These are phyloP conservation scores for Xerocomellus chrysenteron DNA, from an alignment of 768 basidiomycete genomes.

Conservation along the genomic window DNA sequence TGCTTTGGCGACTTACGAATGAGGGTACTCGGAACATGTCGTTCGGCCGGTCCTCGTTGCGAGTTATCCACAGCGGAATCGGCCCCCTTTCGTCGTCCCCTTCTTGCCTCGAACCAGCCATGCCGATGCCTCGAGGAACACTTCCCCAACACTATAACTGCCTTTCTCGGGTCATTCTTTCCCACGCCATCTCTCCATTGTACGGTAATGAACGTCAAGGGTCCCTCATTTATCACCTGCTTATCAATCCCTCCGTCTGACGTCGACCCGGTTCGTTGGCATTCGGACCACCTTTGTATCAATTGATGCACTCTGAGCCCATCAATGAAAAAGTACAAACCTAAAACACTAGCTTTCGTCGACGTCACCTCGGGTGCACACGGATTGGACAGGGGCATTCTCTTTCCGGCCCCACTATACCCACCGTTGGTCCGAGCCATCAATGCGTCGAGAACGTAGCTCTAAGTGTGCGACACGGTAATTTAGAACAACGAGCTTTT, in stretches of 20 bases:
- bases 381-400: constrained; percentile 3
- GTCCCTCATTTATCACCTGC: neutral
- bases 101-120: constrained; percentile 15
- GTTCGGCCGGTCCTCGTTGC: constrained; percentile 27
- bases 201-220: constrained; percentile 25
- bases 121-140: constrained; percentile 32
- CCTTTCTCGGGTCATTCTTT: constrained; percentile 12
- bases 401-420: constrained; percentile 20
- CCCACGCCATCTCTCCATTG: constrained; percentile 20
- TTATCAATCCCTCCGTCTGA: neutral
- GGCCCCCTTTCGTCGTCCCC: constrained; percentile 15
- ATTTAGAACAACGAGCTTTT: constrained; percentile 15
- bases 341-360: neutral
- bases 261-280: neutral
- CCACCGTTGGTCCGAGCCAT: constrained; percentile 20
- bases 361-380: constrained; percentile 8
- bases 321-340: neutral
- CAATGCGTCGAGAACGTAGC: neutral
- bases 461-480: constrained; percentile 12
- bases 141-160: constrained; percentile 23
- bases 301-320: neutral
- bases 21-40: constrained; percentile 16
- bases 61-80: constrained; percentile 22
- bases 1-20: constrained; percentile 28
- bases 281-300: neutral